Percentiles rank a stretch among this genome's conserved stretches.
Evolutionary conservation across 352 stramenopile species (phyloP).

Genomic region (Phytophthora cactorum): DNA sequence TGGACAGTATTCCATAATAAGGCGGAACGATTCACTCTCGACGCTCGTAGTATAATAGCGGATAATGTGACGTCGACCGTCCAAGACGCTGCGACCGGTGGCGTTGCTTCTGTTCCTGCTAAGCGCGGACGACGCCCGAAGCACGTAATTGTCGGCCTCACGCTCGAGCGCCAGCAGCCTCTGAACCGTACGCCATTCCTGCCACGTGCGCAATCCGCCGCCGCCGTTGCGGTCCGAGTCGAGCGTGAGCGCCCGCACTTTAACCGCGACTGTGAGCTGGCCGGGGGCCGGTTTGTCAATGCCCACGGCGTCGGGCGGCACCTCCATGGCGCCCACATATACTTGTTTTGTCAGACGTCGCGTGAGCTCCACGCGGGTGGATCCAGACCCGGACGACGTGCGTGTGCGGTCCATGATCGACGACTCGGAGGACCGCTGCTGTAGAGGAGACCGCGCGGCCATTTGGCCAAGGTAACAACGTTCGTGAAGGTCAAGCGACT

Average conservation of each 20-base stretch:
- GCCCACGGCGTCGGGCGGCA: conserved; percentile 15
- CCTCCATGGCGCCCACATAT: conserved; percentile 37
- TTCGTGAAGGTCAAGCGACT: neutral
- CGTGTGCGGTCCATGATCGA: conserved; percentile 18
- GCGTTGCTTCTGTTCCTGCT: conserved; percentile 9
- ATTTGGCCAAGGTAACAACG: conserved; percentile 9
- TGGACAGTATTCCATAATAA: conserved; percentile 71
- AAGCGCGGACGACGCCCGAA: conserved; percentile 6
- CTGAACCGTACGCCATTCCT: conserved; percentile 50
- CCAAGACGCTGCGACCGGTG: conserved; percentile 15
- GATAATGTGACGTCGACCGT: conserved; percentile 54
- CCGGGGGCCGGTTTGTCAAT: conserved; percentile 17
- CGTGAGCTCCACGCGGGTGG: conserved; percentile 34
- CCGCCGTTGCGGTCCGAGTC: conserved; percentile 45
- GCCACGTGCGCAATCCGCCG: conserved; percentile 39
- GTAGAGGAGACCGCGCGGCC: conserved; percentile 22
- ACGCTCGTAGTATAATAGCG: conserved; percentile 50
- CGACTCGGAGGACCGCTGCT: conserved; percentile 30
- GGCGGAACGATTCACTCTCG: conserved; percentile 47
- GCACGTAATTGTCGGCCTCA: conserved; percentile 23
- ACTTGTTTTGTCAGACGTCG: conserved; percentile 39
- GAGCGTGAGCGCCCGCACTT: conserved; percentile 41
- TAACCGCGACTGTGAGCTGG: conserved; percentile 33
- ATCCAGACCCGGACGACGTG: conserved; percentile 25
- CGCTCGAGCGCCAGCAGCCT: conserved; percentile 33